Evolutionary conservation across 148 eudicot species (phyloP), one percentile per base, ranked within the genome.

Genomic region (Rhododendron mucronatum): DNA sequence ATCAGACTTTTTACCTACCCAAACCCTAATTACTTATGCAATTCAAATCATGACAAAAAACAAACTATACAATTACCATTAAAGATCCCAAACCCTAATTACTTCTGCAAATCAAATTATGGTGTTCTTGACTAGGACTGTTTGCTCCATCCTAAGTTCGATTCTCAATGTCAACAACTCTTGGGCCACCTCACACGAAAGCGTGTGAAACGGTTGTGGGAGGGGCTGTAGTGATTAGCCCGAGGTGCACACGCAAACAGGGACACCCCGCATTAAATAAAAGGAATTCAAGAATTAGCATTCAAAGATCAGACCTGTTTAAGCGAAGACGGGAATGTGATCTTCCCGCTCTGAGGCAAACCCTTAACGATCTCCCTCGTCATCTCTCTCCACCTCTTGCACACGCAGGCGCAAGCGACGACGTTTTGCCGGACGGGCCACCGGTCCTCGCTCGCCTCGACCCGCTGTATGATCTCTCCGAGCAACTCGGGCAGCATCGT

Each of bases 311-410:
- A 37, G 50, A 96, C 98, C 99, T 94, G 95, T 78, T 96, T 96
- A 14, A 96, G 94, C 84, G 94, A 95, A 85, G 94, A 90, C 35
- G 99, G 98, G 87, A 96, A 96, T 16, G 99, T 96, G 85, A 96
- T 96, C 53, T 82, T 91, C 0, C 93, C 96, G 82, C 91, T 83
- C 8, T 84, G 78, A 73, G 84, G 33, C 20, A 93, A 91, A 37
- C 87, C 69, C 87, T 85, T 88, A 20, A 95, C 96, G 37, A 93
- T 87, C 84, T 92, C 93, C 39, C 79, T 89, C 0, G 93, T 90
- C 79, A 94, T 91, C 71, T 91, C 93, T 37, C 98, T 91, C 99
- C 99, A 96, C 71, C 90, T 84, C 88, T 87, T 92, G 89, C 99
- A 96, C 37, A 95, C 98, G 48, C 97, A 94, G 50, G 90, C 98